Percentiles rank a stretch among this genome's conserved stretches.
Conservation (phyloP, 176 grass and related monocot genomes). For the Pontederia crassipes region DNA sequence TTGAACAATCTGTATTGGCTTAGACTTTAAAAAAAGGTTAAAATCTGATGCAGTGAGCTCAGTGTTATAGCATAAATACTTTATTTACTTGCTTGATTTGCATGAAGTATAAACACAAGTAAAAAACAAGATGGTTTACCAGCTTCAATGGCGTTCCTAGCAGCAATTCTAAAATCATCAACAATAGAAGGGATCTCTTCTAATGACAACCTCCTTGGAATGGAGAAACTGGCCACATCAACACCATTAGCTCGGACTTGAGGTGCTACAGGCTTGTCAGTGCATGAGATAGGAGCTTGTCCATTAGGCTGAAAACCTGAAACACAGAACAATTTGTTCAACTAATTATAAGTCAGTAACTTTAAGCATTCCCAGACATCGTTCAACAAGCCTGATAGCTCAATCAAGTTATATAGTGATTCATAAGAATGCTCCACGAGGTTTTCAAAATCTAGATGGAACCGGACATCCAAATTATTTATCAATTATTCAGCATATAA, state of each 20-base stretch:
- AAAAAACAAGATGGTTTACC: constrained; percentile 11
- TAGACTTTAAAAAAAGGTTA: too few species aligned
- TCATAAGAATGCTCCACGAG: too few species aligned
- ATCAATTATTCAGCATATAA: too few species aligned
- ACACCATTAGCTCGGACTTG: constrained; percentile 3
- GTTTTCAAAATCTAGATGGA: too few species aligned
- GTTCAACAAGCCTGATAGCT: too few species aligned
- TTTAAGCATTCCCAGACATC: too few species aligned
- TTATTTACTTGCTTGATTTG: too few species aligned
- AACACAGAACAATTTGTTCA: background rate
- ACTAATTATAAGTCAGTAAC: too few species aligned
- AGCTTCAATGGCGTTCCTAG: constrained; percentile 31
- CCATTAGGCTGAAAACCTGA: constrained; percentile 30
- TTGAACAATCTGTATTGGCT: too few species aligned
- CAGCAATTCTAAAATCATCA: constrained; percentile 37
- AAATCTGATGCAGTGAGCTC: background rate
- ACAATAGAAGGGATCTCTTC: constrained; percentile 27
- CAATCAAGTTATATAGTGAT: too few species aligned
- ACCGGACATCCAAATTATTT: too few species aligned
- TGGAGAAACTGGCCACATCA: background rate
- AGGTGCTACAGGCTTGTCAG: constrained; percentile 18
- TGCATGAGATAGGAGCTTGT: constrained; percentile 24
- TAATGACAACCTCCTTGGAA: constrained; percentile 5
- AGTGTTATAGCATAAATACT: background rate
- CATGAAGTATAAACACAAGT: background rate